Percentiles rank a stretch among this genome's conserved stretches.
Conservation (phyloP, 2,329 filamentous ascomycete species). For the Epichloe festucae region DNA sequence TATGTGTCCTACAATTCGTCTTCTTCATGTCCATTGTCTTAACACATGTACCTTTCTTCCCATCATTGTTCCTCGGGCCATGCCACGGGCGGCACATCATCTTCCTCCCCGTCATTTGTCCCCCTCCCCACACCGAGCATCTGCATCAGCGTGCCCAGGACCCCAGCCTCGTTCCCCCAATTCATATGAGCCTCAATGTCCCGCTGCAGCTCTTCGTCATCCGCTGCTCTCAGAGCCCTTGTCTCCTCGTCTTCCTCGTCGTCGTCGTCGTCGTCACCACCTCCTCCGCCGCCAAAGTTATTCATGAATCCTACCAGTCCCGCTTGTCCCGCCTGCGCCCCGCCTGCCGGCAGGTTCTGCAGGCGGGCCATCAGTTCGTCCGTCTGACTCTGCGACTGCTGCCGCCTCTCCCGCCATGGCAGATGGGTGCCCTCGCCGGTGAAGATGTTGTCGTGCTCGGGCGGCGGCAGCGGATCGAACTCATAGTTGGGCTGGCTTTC, state of each 20-base stretch:
- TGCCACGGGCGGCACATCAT: constrained; percentile 17
- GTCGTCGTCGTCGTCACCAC: constrained; percentile 9
- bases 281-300: background rate
- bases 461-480: constrained; percentile 72
- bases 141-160: constrained; percentile 14
- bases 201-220: constrained; percentile 20
- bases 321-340: background rate
- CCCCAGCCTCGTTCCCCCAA: constrained; percentile 14
- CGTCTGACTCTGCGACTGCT: background rate
- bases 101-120: constrained; percentile 4
- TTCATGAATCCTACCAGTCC: constrained; percentile 1
- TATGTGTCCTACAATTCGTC: too few relatives aligned
- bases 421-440: constrained; percentile 27
- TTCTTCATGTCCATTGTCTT: background rate
- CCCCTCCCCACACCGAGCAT: constrained; percentile 11
- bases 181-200: constrained; percentile 18
- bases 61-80: constrained; percentile 14
- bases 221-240: constrained; percentile 12
- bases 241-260: constrained; percentile 15
- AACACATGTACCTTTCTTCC: too few relatives aligned
- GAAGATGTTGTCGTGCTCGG: constrained; percentile 39
- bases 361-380: constrained; percentile 16
- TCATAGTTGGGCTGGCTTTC: constrained; percentile 54
- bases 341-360: constrained; percentile 14
- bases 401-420: constrained; percentile 27